Conservation (phyloP, 2,329 filamentous ascomycete genomes). For the Stagonosporopsis rhizophila region DNA sequence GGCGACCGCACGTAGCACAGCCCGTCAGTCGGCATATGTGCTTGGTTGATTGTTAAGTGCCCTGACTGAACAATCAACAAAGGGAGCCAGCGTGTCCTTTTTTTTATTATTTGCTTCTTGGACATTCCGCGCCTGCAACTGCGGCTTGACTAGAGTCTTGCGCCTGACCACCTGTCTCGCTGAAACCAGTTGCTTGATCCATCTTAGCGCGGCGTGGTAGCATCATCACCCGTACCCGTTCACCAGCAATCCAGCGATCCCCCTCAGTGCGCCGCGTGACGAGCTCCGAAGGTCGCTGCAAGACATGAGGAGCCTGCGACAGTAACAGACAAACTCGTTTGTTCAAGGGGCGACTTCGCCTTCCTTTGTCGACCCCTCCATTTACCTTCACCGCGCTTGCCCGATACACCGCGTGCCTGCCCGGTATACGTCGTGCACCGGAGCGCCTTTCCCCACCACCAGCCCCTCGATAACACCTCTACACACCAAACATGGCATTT, state of each 20-base stretch:
- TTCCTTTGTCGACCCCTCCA: background rate
- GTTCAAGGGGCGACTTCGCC: slow-evolving; percentile 14
- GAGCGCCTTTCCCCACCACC: slow-evolving; percentile 22
- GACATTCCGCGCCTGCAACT: slow-evolving; percentile 16
- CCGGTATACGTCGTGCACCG: slow-evolving; percentile 12
- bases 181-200: slow-evolving; percentile 28
- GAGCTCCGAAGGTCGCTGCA: slow-evolving; percentile 22
- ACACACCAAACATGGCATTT: slow-evolving; percentile 45
- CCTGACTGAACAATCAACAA: background rate
- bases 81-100: slow-evolving; percentile 3
- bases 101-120: background rate
- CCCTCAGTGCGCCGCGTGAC: slow-evolving; percentile 29
- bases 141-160: slow-evolving; percentile 3
- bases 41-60: background rate
- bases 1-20: slow-evolving; percentile 5
- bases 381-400: slow-evolving; percentile 14
- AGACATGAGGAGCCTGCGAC: slow-evolving; percentile 27
- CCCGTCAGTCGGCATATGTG: background rate
- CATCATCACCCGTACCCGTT: slow-evolving; percentile 28
- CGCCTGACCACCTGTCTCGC: slow-evolving; percentile 26
- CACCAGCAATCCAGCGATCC: slow-evolving; percentile 19
- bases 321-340: slow-evolving; percentile 20
- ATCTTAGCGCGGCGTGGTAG: slow-evolving; percentile 30
- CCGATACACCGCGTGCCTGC: slow-evolving; percentile 26
- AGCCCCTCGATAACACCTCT: slow-evolving; percentile 12